phyloP scores from a whole-genome alignment of 78 protist species.

The Tieghemostelium lacteum region DNA sequence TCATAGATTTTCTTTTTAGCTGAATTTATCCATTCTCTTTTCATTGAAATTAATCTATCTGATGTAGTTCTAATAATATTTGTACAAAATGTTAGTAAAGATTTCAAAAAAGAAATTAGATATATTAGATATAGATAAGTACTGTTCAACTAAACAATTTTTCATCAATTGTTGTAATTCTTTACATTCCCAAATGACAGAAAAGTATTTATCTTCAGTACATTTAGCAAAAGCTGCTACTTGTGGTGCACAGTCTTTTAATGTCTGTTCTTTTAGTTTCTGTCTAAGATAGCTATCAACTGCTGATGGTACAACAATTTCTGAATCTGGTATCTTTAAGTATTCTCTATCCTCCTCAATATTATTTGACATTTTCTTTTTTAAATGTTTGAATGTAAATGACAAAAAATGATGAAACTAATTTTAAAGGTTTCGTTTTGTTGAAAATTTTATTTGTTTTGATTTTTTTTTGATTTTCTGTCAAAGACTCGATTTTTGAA shows the following conservation, averaged over 20 bases:
- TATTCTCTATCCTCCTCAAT: slow-evolving; percentile 28
- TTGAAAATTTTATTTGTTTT: too few relatives aligned
- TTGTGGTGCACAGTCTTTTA: slow-evolving; percentile 32
- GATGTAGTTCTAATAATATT: slow-evolving; percentile 44
- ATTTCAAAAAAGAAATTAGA: neutral
- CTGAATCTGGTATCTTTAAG: slow-evolving; percentile 67
- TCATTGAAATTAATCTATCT: slow-evolving; percentile 53
- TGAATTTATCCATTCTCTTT: slow-evolving; percentile 65
- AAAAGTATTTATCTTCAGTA: slow-evolving; percentile 57
- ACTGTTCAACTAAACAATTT: slow-evolving; percentile 56
- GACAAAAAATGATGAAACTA: neutral
- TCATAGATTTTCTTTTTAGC: slow-evolving; percentile 38
- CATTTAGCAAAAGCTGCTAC: slow-evolving; percentile 67
- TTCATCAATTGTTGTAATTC: slow-evolving; percentile 72
- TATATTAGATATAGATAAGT: neutral
- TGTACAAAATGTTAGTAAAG: neutral
- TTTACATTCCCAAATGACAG: slow-evolving; percentile 76
- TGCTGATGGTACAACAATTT: slow-evolving; percentile 60
- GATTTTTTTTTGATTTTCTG: too few relatives aligned
- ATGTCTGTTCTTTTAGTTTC: slow-evolving; percentile 56
- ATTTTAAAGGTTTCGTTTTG: too few relatives aligned
- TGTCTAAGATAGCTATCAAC: slow-evolving; percentile 54
- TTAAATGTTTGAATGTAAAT: too few relatives aligned
- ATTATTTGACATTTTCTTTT: neutral
- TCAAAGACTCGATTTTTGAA: too few relatives aligned